phyloP scores from a whole-genome alignment of 2,329 filamentous ascomycete species.

The Thermochaetoides dissita region DNA sequence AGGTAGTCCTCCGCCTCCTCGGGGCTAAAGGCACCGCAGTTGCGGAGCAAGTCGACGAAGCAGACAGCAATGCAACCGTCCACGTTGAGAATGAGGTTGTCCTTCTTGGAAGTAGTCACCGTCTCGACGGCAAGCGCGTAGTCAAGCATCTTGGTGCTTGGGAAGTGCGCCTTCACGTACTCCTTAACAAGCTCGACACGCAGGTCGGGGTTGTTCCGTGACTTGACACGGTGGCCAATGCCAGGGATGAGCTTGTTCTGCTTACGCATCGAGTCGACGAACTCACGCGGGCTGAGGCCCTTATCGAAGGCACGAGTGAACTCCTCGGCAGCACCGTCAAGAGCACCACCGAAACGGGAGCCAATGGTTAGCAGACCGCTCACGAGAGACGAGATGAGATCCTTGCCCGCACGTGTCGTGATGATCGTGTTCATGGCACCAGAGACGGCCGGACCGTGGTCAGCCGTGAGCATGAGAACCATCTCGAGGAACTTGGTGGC shows the following conservation, averaged over 20 bases:
- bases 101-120: constrained; percentile 98
- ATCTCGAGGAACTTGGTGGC: constrained; percentile 99
- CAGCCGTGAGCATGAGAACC: constrained; percentile 99
- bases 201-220: constrained; percentile 97
- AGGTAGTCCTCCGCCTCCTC: constrained; percentile 99
- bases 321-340: constrained; percentile 95
- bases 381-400: constrained; percentile 88
- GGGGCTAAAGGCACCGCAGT: constrained; percentile 88
- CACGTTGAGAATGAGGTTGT: constrained; percentile 98
- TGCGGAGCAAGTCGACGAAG: constrained; percentile 95
- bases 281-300: constrained; percentile 94
- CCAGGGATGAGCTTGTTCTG: constrained; percentile 99
- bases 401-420: constrained; percentile 97
- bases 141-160: constrained; percentile 93
- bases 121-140: constrained; percentile 96
- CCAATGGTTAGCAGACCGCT: constrained; percentile 96
- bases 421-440: constrained; percentile 99
- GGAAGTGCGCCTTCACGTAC: constrained; percentile 95
- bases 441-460: constrained; percentile 96
- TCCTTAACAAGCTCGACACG: constrained; percentile 99
- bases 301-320: constrained; percentile 98
- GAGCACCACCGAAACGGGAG: constrained; percentile 93
- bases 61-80: constrained; percentile 96
- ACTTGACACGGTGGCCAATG: constrained; percentile 99
- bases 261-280: constrained; percentile 97